Conservation (phyloP, 495 filamentous ascomycete genomes). For the Massariosphaeria phaeospora region DNA sequence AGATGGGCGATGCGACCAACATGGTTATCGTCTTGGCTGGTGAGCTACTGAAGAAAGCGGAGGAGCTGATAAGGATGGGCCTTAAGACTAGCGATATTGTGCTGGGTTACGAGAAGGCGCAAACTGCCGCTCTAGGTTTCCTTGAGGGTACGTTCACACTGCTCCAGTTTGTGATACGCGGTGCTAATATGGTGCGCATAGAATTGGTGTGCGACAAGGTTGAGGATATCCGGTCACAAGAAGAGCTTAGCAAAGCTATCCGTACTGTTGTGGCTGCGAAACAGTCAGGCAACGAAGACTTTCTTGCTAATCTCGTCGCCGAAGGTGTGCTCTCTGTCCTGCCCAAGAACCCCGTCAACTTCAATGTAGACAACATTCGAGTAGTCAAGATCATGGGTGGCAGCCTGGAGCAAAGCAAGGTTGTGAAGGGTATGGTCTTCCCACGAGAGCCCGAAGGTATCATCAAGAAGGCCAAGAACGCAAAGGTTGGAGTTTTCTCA, state of each 20-base stretch:
- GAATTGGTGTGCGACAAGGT: conserved; percentile 90
- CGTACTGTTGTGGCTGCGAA: conserved; percentile 94
- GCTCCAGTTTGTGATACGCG: background rate
- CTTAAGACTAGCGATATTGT: conserved; percentile 96
- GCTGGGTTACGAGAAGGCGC: conserved; percentile 89
- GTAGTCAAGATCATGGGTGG: conserved; percentile 99
- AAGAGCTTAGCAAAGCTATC: conserved; percentile 90
- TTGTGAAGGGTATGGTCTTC: conserved; percentile 99
- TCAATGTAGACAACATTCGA: conserved; percentile 98
- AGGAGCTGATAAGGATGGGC: conserved; percentile 90
- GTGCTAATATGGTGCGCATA: conserved; percentile 32
- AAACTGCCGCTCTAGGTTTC: conserved; percentile 74
- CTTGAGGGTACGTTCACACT: conserved; percentile 61
- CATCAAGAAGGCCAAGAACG: conserved; percentile 82
- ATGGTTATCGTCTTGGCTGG: conserved; percentile 94
- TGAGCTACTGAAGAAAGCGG: conserved; percentile 94
- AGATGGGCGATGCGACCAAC: conserved; percentile 99
- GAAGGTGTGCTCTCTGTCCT: conserved; percentile 92
- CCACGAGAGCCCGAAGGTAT: conserved; percentile 78
- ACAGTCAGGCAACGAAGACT: conserved; percentile 87
- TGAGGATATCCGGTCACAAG: conserved; percentile 67
- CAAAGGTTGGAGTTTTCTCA: conserved; percentile 94
- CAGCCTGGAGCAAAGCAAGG: conserved; percentile 82
- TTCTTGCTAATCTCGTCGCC: conserved; percentile 77
- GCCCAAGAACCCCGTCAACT: conserved; percentile 95